phyloP scores from a whole-genome alignment of 495 filamentous ascomycete genomes.

The Aspergillus campestris region DNA sequence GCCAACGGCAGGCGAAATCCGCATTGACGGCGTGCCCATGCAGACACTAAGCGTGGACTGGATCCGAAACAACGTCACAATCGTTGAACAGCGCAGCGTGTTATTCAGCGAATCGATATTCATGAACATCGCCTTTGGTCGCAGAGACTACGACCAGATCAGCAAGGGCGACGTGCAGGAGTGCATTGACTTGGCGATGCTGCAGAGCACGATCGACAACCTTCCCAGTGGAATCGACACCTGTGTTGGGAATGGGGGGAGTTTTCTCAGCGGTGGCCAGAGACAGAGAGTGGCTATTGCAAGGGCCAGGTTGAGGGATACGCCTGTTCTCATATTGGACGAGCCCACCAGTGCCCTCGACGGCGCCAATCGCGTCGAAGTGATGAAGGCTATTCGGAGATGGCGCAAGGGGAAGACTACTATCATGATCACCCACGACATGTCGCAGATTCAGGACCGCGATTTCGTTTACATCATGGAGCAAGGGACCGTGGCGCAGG shows the following conservation, averaged over 20 bases:
- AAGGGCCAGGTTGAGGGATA: slow-evolving; percentile 69
- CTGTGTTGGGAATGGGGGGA: slow-evolving; percentile 58
- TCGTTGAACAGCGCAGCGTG: slow-evolving; percentile 75
- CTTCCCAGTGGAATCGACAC: slow-evolving; percentile 73
- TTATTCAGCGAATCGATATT: slow-evolving; percentile 80
- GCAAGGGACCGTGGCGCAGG: slow-evolving; percentile 56
- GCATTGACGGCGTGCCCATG: slow-evolving; percentile 60
- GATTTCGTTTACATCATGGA: slow-evolving; percentile 83
- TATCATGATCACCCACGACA: slow-evolving; percentile 85
- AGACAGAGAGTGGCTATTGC: slow-evolving; percentile 69
- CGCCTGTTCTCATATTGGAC: slow-evolving; percentile 73
- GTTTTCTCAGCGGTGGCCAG: slow-evolving; percentile 77
- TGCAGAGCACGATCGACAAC: slow-evolving; percentile 60
- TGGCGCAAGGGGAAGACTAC: slow-evolving; percentile 67
- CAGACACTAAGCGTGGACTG: slow-evolving; percentile 55
- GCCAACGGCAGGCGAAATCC: slow-evolving; percentile 55
- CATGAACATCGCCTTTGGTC: slow-evolving; percentile 74
- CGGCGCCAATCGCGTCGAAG: slow-evolving; percentile 54
- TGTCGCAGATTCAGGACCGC: slow-evolving; percentile 61
- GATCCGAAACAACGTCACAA: slow-evolving; percentile 70
- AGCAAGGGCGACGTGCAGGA: slow-evolving; percentile 46
- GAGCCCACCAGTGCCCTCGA: slow-evolving; percentile 81
- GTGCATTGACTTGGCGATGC: slow-evolving; percentile 52
- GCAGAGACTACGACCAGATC: slow-evolving; percentile 37
- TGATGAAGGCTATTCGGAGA: slow-evolving; percentile 65